Conservation (phyloP, 164 flowering plant genomes). For the Magnolia officinalis region DNA sequence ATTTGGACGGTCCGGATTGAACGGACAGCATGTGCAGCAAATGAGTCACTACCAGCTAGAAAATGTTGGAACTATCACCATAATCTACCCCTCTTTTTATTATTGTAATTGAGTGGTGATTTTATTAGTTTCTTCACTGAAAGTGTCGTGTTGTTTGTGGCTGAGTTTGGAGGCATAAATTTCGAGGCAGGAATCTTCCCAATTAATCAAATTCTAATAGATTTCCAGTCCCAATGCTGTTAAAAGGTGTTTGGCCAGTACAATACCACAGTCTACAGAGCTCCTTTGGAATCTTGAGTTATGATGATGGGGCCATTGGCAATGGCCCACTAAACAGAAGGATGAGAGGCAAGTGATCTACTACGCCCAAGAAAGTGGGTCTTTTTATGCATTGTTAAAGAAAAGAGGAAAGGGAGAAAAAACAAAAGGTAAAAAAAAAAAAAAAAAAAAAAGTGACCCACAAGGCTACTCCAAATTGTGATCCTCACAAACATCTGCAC, state of each 20-base stretch:
- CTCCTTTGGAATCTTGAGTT: not conserved
- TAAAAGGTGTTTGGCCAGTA: constrained; percentile 4
- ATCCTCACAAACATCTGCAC: not conserved
- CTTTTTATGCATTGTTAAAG: not conserved
- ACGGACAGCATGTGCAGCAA: not conserved
- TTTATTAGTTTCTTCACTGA: not conserved
- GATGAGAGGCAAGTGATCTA: not conserved
- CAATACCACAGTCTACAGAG: not conserved
- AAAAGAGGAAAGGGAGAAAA: not conserved
- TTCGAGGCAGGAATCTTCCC: not conserved
- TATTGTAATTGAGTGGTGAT: not conserved
- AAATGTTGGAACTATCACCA: not conserved
- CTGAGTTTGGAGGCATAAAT: constrained; percentile 2
- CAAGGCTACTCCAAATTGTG: not conserved
- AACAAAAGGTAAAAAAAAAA: not conserved
- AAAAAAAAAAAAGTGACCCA: not conserved
- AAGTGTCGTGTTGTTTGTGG: not conserved
- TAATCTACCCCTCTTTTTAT: not conserved
- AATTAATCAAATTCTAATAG: not conserved
- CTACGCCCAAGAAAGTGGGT: not conserved
- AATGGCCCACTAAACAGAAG: not conserved
- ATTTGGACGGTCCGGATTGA: not conserved
- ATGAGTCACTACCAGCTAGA: not conserved
- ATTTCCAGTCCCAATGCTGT: not conserved
- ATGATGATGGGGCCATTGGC: not conserved